These are phyloP conservation scores for Umbellularia californica DNA, from an alignment of 164 flowering plant genomes.

Conservation along the genomic window DNA sequence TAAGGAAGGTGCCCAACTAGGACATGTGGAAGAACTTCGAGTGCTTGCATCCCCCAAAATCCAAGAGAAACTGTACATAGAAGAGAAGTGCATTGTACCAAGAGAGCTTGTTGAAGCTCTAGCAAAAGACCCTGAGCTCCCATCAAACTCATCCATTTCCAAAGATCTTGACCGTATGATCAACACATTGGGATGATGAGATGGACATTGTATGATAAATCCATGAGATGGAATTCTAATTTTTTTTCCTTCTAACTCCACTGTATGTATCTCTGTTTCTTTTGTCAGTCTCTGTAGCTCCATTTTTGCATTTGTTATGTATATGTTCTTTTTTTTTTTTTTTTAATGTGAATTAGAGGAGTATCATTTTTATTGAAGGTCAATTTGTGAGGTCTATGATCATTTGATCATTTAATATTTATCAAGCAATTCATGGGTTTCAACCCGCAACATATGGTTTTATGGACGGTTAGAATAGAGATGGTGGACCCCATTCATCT, in stretches of 20 bases:
- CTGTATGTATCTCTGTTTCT: not conserved
- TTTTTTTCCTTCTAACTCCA: not conserved
- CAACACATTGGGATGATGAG: not conserved
- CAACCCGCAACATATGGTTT: no score
- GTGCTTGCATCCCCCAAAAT: slow-evolving; percentile 32
- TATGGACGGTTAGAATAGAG: no score
- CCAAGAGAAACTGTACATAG: slow-evolving; percentile 62
- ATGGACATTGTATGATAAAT: not conserved
- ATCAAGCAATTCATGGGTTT: no score
- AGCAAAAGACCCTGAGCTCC: slow-evolving; percentile 19
- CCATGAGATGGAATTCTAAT: not conserved
- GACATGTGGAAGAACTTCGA: slow-evolving; percentile 18
- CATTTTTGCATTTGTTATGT: no score
- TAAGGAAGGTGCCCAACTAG: not conserved
- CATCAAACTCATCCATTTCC: slow-evolving; percentile 17
- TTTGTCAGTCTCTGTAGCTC: not conserved
- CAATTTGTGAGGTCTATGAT: not conserved
- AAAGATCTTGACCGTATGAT: slow-evolving; percentile 1
- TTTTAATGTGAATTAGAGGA: not conserved
- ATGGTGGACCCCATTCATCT: no score
- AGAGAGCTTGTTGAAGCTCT: slow-evolving; percentile 23
- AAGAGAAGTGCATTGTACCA: slow-evolving; percentile 59
- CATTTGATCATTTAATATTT: no score
- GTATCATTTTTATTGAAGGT: not conserved
- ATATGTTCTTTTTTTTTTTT: no score